These are phyloP conservation scores for Penicillium sp. DNA, from an alignment of 2,329 filamentous ascomycete species.

Conservation along the genomic window DNA sequence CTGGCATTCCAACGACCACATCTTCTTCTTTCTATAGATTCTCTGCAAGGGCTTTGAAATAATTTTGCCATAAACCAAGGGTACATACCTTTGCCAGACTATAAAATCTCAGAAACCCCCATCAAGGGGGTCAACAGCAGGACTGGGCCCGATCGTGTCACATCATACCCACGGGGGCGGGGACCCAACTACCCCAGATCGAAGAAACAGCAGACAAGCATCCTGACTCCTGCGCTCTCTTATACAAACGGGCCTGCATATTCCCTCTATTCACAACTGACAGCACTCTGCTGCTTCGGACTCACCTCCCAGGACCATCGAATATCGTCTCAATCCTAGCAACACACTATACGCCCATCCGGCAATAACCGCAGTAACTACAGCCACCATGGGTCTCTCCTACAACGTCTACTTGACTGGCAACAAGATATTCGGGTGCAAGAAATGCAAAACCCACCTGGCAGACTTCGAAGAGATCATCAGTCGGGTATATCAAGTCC, in stretches of 20 bases:
- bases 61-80: neutral
- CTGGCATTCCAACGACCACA: neutral
- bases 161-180: slow-evolving; percentile 11
- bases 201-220: slow-evolving; percentile 6
- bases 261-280: neutral
- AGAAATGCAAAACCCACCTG: slow-evolving; percentile 91
- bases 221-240: slow-evolving; percentile 1
- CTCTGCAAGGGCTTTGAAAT: neutral
- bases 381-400: slow-evolving; percentile 68
- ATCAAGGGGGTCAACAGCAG: neutral
- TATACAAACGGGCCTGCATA: slow-evolving; percentile 7
- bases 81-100: neutral
- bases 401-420: slow-evolving; percentile 91
- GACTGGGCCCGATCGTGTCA: slow-evolving; percentile 2
- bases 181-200: slow-evolving; percentile 3
- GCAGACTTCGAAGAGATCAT: slow-evolving; percentile 96
- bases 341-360: neutral
- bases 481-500: slow-evolving; percentile 62
- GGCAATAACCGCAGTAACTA: slow-evolving; percentile 11
- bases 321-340: slow-evolving; percentile 4
- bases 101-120: neutral
- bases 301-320: slow-evolving; percentile 22
- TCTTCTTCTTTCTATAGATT: neutral
- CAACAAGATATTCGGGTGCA: slow-evolving; percentile 86
- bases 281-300: slow-evolving; percentile 10